Conservation (phyloP, 192 early-diverging fungal species). For the Irineochytrium annulatum region DNA sequence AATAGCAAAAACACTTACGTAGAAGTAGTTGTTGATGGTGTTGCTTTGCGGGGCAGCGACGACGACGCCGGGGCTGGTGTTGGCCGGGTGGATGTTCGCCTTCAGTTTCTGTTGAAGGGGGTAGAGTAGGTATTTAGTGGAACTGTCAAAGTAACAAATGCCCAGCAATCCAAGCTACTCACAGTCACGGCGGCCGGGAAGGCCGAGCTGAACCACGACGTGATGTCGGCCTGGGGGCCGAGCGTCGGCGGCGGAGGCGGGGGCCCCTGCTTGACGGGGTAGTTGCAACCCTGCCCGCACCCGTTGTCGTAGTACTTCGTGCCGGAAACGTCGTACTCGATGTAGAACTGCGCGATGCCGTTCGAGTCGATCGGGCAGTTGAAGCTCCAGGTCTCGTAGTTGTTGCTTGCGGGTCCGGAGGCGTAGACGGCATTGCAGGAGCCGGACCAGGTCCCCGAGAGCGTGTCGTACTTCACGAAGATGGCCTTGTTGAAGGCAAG, state of each 20-base stretch:
- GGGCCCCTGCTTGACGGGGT: not conserved
- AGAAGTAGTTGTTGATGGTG: constrained; percentile 62
- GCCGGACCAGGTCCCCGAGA: not conserved
- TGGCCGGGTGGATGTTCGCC: constrained; percentile 22
- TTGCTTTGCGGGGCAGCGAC: constrained; percentile 7
- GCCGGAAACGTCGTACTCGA: constrained; percentile 31
- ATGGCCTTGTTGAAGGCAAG: constrained; percentile 10
- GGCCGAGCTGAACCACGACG: constrained; percentile 8
- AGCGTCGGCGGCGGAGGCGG: not conserved
- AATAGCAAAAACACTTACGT: constrained; percentile 25
- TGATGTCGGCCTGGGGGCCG: constrained; percentile 8
- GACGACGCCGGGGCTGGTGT: constrained; percentile 4
- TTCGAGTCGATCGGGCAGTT: not conserved
- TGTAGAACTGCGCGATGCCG: constrained; percentile 26
- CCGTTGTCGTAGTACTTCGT: constrained; percentile 33
- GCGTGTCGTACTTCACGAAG: not conserved
- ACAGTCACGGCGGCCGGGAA: not conserved
- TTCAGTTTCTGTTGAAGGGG: constrained; percentile 5
- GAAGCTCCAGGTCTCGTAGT: constrained; percentile 13
- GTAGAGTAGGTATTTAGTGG: too few relatives aligned
- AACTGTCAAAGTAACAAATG: too few relatives aligned
- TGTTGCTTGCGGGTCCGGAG: not conserved
- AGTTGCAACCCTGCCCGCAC: not conserved
- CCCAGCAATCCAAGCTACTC: too few relatives aligned
- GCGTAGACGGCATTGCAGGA: not conserved